A percentile compares a stretch with the other conserved stretches of the same genome.
Conservation (phyloP, 2,329 filamentous ascomycete species). For the Colletotrichum sp. region DNA sequence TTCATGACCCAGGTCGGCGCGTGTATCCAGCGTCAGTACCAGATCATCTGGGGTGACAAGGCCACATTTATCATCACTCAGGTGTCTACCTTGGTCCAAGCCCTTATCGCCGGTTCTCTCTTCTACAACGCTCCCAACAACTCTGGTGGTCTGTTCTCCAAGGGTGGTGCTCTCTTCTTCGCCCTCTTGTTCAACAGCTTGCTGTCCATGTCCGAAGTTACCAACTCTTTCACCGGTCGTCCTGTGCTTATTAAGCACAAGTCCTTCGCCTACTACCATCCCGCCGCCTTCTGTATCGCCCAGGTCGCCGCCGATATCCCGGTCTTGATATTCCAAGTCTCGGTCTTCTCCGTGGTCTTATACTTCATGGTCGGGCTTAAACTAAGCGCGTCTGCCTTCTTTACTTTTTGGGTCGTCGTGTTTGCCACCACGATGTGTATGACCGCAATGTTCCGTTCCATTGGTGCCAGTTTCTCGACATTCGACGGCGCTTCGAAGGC, state of each 20-base stretch:
- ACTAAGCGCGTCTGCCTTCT: constrained; percentile 57
- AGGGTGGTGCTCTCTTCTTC: constrained; percentile 69
- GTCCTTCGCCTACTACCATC: constrained; percentile 61
- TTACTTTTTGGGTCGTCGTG: constrained; percentile 65
- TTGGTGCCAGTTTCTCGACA: constrained; percentile 59
- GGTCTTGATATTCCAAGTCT: constrained; percentile 62
- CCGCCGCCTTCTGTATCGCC: constrained; percentile 63
- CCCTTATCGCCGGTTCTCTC: constrained; percentile 68
- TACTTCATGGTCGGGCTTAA: constrained; percentile 70
- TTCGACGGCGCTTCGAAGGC: constrained; percentile 66
- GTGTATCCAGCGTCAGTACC: constrained; percentile 65
- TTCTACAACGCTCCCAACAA: constrained; percentile 69
- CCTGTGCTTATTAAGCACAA: constrained; percentile 65
- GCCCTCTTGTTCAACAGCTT: constrained; percentile 67
- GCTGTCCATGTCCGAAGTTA: constrained; percentile 70
- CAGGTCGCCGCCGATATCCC: constrained; percentile 61
- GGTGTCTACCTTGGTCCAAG: constrained; percentile 59
- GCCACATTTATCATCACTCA: constrained; percentile 69
- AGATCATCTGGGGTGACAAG: constrained; percentile 70
- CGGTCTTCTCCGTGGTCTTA: constrained; percentile 59
- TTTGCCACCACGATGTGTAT: constrained; percentile 59
- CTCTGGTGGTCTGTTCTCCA: constrained; percentile 66
- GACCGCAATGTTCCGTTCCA: constrained; percentile 62
- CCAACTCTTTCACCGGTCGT: constrained; percentile 64
- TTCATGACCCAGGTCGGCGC: constrained; percentile 61